Evolutionary conservation across 2,329 filamentous ascomycete genomes (phyloP), one percentile per base, ranked within the genome.

Genomic region (Cercospora sp.): DNA sequence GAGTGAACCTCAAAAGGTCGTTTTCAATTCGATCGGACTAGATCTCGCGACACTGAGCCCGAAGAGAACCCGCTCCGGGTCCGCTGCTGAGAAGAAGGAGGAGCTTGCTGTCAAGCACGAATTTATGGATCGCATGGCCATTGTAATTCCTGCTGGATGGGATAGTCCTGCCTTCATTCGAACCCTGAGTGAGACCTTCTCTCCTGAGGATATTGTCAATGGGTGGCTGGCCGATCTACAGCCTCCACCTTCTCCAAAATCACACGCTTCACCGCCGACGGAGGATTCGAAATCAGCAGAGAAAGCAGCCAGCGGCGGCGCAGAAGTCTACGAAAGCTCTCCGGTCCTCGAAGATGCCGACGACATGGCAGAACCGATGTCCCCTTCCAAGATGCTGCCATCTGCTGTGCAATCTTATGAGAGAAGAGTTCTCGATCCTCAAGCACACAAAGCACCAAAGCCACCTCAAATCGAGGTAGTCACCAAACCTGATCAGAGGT

Each of bases 91-190:
- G 30, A 76, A 74, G 67, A 72, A 74, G 60, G 75, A 77, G 49
- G 76, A 78, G 55, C 87, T 92, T 76, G 88, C 90, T 26, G 85
- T 96, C 26, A 95, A 93, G 81, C 91, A 80, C 62, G 79, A 80
- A 45, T 77, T 80, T 45, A 78, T 80, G 57, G 78, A 80, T 62
- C 74, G 95, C 95, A 81, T 87, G 94, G 96, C 96, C 84, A 94
- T 99, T 65, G 85, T 97, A 5, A 91, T 99, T 0, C 94, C 94
- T 1, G 91, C 94, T 16, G 97, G 97, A 79, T 99, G 95, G 95
- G 95, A 99, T 80, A 97, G 94, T 0, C 97, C 93, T 92, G 94
- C 93, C 68, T 99, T 98, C 81, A 97, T 99, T 69, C 87, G 94
- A 51, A 93, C 98, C 55, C 84, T 98, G 30, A 88, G 93, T 64